Evolutionary conservation across 2,329 filamentous ascomycete species (phyloP).

Genomic region (Tolypocladium nubicola): DNA sequence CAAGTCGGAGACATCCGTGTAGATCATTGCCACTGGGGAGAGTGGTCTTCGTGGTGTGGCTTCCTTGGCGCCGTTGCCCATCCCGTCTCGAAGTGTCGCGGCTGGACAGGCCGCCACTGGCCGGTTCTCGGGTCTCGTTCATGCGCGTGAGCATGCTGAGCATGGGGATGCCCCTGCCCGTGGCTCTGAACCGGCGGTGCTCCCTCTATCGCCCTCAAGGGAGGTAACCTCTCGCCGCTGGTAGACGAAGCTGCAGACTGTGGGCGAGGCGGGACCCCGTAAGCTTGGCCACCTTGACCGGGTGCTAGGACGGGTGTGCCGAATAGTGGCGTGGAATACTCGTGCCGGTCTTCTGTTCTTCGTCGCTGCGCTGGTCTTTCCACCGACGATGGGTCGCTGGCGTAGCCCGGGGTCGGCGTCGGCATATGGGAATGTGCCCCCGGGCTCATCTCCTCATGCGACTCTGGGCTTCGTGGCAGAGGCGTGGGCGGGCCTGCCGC

Average conservation of each 20-base stretch:
- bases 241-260: conserved; percentile 25
- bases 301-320: conserved; percentile 29
- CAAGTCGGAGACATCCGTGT: neutral
- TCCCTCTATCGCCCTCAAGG: conserved; percentile 34
- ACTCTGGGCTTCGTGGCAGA: conserved; percentile 22
- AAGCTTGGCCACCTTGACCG: conserved; percentile 24
- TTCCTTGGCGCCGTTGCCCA: conserved; percentile 23
- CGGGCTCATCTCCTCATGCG: conserved; percentile 27
- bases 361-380: conserved; percentile 37
- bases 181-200: conserved; percentile 11
- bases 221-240: conserved; percentile 34
- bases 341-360: conserved; percentile 35
- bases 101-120: conserved; percentile 23
- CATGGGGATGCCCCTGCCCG: conserved; percentile 13
- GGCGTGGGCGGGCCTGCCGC: conserved; percentile 45
- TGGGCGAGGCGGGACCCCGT: conserved; percentile 26
- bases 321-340: conserved; percentile 29
- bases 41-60: conserved; percentile 9
- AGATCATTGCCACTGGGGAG: conserved; percentile 1
- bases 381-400: conserved; percentile 29
- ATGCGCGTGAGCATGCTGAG: conserved; percentile 4
- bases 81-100: conserved; percentile 21
- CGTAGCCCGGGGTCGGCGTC: conserved; percentile 21
- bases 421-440: conserved; percentile 15
- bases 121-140: conserved; percentile 25